Base-by-base conservation (phyloP, 176 grass and related monocot species). In the Carex parvula region DNA sequence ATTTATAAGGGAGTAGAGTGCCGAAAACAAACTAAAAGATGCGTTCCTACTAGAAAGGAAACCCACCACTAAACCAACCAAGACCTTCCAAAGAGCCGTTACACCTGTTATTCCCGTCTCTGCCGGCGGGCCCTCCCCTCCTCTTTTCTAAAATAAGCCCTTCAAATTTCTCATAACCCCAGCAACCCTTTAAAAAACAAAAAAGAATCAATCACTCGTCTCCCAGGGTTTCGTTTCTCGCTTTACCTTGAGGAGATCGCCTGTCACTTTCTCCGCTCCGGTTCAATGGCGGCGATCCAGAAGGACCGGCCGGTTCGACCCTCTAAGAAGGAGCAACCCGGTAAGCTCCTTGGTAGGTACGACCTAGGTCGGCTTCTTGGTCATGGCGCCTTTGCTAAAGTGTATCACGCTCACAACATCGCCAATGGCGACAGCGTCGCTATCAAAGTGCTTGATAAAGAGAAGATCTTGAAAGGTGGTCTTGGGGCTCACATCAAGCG, bases 381-480 rank as follows among this genome's bases (percentile, higher is more conserved):
- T 33, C 87, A 90, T 64, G 91, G 91, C 54, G 93, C 89, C 85
- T 99, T 99, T 76, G 96, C 96, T 17, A 99, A 99, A 89, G 96
- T 99, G 24, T 99, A 95, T 85, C 86, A 92, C 80, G 96, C 96
- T 2, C 88, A 93, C 42, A 89, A 90, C 85, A 81, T 90, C 48
- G 80, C 79, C 59, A 88, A 86, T 20, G 82, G 91, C 1, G 91
- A 95, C 84, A 86, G 85, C 39, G 96, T 95, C 12, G 96, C 96
- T 26, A 95, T 99, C 70, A 99, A 95, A 86, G 91, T 91, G 79
- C 91, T 99, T 17, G 96, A 99, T 86, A 99, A 99, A 91, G 93
- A 99, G 83, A 90, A 86, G 82, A 89, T 92, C 0, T 73, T 99
- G 12, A 94, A 92, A 15, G 87, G 89, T 26, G 96, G 96, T 2